phyloP scores from a whole-genome alignment of 495 filamentous ascomycete species.

The Aspergillus ostianus region DNA sequence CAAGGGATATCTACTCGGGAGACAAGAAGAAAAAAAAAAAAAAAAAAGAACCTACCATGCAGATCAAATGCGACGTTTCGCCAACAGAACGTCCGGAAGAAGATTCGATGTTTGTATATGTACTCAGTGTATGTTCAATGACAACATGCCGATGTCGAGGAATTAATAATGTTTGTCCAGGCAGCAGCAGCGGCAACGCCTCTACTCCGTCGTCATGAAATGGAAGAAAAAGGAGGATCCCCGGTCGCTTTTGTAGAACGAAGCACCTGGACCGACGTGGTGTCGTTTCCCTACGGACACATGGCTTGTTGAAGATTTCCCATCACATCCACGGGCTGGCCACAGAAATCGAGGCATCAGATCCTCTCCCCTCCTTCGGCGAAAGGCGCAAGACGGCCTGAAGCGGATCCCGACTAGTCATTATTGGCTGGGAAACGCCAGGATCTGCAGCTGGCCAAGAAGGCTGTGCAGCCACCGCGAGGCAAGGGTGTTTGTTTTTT shows the following conservation, averaged over 20 bases:
- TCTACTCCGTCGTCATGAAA: no score
- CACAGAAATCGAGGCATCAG: constrained; percentile 1
- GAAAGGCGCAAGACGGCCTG: constrained; percentile 23
- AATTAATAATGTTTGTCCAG: background rate
- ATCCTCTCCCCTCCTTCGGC: no score
- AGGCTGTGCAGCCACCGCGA: constrained; percentile 20
- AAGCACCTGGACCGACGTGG: constrained; percentile 3
- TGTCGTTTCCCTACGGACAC: constrained; percentile 3
- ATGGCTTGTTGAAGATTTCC: constrained; percentile 7
- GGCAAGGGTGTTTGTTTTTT: no score
- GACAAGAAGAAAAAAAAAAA: constrained; percentile 4
- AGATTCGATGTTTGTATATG: background rate
- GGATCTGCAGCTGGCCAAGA: constrained; percentile 27
- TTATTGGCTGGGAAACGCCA: constrained; percentile 18
- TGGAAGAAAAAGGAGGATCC: no score
- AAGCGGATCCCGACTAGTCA: constrained; percentile 7
- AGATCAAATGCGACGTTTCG: constrained; percentile 6
- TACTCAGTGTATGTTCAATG: background rate
- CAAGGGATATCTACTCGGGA: background rate
- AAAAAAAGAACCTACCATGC: constrained; percentile 1
- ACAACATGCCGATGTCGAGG: background rate
- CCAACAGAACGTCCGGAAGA: constrained; percentile 1
- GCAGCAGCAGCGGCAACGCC: no score
- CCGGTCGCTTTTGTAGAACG: background rate
- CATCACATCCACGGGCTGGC: background rate